Conservation (phyloP, 2,329 filamentous ascomycete species). For the Aspergillus sp. region DNA sequence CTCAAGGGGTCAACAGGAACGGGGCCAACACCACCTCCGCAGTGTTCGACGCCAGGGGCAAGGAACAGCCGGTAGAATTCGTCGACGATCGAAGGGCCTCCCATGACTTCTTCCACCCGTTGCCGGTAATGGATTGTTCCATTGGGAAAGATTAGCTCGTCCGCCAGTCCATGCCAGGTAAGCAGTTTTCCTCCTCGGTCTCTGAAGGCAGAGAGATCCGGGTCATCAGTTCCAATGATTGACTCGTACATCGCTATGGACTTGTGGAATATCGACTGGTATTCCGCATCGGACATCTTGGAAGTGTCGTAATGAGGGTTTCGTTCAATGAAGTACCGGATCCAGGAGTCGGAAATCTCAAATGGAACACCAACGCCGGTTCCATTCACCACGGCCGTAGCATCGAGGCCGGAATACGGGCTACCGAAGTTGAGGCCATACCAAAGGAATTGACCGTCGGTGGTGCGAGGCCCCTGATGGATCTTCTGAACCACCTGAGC, state of each 20-base stretch:
- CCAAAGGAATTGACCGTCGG: slow-evolving; percentile 28
- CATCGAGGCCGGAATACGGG: slow-evolving; percentile 14
- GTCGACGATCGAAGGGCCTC: slow-evolving; percentile 6
- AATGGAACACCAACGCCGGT: slow-evolving; percentile 30
- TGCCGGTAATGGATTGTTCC: slow-evolving; percentile 30
- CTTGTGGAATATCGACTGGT: slow-evolving; percentile 21
- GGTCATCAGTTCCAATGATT: slow-evolving; percentile 37
- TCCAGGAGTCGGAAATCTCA: slow-evolving; percentile 31
- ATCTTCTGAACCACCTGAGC: neutral
- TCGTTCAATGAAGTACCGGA: slow-evolving; percentile 32
- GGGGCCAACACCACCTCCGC: slow-evolving; percentile 27
- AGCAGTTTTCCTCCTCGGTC: slow-evolving; percentile 39
- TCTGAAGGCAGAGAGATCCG: slow-evolving; percentile 37
- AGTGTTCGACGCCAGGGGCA: slow-evolving; percentile 41
- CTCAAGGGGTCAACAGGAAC: slow-evolving; percentile 12
- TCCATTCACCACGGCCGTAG: slow-evolving; percentile 16
- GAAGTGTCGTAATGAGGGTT: slow-evolving; percentile 33
- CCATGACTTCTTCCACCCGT: too few relatives aligned
- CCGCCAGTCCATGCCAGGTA: slow-evolving; percentile 41
- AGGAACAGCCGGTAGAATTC: slow-evolving; percentile 40
- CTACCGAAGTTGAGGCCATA: slow-evolving; percentile 29
- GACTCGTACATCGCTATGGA: slow-evolving; percentile 30
- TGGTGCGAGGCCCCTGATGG: slow-evolving; percentile 1
- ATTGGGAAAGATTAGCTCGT: slow-evolving; percentile 35
- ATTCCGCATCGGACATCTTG: slow-evolving; percentile 18